Evolutionary conservation across 495 filamentous ascomycete genomes (phyloP).

Genomic region (Trichocladium antarcticum): DNA sequence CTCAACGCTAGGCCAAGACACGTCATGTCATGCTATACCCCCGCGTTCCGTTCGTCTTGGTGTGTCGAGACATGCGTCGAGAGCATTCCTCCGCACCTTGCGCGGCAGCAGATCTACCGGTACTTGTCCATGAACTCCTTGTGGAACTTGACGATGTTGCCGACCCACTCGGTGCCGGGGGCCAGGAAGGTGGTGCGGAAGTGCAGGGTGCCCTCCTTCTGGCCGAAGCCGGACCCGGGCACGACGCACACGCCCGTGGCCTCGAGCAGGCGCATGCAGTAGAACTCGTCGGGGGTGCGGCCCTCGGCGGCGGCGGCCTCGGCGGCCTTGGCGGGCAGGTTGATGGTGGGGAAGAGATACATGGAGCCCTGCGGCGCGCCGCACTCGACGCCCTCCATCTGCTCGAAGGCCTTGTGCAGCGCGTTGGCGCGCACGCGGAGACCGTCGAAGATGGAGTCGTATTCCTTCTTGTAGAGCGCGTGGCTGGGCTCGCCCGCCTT

Average conservation of each 20-base stretch:
- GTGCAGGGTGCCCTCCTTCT: constrained; percentile 83
- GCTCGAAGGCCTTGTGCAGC: constrained; percentile 75
- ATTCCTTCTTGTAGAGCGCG: constrained; percentile 73
- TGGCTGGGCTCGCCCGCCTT: constrained; percentile 67
- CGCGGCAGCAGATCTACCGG: constrained; percentile 15
- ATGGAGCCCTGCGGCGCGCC: constrained; percentile 81
- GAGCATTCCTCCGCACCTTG: too few relatives aligned
- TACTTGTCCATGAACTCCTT: constrained; percentile 83
- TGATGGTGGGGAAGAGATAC: constrained; percentile 97
- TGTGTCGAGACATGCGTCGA: too few relatives aligned
- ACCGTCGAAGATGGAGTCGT: constrained; percentile 62
- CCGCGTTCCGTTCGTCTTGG: too few relatives aligned
- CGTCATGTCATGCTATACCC: too few relatives aligned
- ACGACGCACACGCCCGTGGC: constrained; percentile 94
- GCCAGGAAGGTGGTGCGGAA: constrained; percentile 96
- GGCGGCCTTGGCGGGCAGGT: constrained; percentile 59
- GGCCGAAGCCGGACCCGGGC: constrained; percentile 84
- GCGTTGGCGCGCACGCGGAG: constrained; percentile 70
- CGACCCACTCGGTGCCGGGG: constrained; percentile 91
- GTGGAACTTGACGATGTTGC: constrained; percentile 80
- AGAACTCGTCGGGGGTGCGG: constrained; percentile 80
- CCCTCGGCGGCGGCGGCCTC: constrained; percentile 62
- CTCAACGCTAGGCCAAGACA: too few relatives aligned
- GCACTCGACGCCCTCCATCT: constrained; percentile 92
- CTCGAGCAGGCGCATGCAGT: constrained; percentile 79